phyloP scores from a whole-genome alignment of 495 filamentous ascomycete species.

The Pseudomonodictys pantanalensis region DNA sequence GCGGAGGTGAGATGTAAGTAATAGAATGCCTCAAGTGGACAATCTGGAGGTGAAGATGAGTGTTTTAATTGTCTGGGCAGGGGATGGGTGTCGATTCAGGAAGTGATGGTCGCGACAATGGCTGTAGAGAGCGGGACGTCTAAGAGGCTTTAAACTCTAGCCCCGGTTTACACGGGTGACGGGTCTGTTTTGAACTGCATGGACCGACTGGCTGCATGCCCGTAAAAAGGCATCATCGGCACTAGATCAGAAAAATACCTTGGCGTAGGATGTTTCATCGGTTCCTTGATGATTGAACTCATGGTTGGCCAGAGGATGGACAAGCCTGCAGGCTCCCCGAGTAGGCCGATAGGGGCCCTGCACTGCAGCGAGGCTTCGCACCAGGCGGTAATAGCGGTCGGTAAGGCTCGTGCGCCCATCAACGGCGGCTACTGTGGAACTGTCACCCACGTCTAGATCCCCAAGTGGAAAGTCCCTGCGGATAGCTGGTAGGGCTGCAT shows the following conservation, averaged over 20 bases:
- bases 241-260: slow-evolving; percentile 5
- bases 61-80: too few species aligned
- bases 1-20: too few species aligned
- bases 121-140: too few species aligned
- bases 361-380: slow-evolving; percentile 23
- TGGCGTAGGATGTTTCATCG: slow-evolving; percentile 21
- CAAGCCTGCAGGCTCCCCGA: background rate
- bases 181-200: slow-evolving; percentile 8
- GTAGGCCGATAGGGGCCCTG: slow-evolving; percentile 13
- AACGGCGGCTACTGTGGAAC: background rate
- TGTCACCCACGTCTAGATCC: background rate
- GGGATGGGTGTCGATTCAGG: slow-evolving; percentile 1
- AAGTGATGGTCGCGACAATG: background rate
- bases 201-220: background rate
- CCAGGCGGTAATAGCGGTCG: slow-evolving; percentile 16
- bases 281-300: background rate
- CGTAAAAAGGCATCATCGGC: background rate
- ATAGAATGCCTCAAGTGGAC: too few species aligned
- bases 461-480: slow-evolving; percentile 11
- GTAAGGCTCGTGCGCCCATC: background rate
- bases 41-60: too few species aligned
- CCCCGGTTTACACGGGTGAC: too few species aligned
- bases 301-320: background rate
- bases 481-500: slow-evolving; percentile 24
- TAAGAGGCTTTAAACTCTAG: slow-evolving; percentile 21